phyloP scores from a whole-genome alignment of 2,329 filamentous ascomycete genomes.

The Rachicladosporium sp. region DNA sequence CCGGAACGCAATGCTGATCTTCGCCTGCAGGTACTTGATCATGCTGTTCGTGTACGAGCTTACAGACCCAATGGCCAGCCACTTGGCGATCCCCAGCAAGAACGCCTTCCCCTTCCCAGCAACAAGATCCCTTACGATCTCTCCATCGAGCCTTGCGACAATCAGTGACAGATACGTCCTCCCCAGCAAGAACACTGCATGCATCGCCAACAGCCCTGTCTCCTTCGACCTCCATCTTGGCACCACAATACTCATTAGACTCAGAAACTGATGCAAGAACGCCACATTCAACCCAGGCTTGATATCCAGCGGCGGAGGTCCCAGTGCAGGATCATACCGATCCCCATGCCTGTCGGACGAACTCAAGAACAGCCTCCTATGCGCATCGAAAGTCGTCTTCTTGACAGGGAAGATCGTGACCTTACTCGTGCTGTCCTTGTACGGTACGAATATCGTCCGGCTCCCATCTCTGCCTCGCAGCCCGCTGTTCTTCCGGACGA shows the following conservation, averaged over 20 bases:
- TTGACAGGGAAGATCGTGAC: constrained; percentile 87
- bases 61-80: constrained; percentile 85
- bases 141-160: constrained; percentile 84
- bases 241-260: constrained; percentile 94
- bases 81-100: constrained; percentile 80
- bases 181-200: constrained; percentile 79
- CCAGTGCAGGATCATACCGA: constrained; percentile 10
- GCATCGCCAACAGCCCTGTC: constrained; percentile 76
- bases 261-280: constrained; percentile 92
- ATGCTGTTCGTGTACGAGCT: constrained; percentile 97
- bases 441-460: constrained; percentile 87
- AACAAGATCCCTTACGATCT: constrained; percentile 93
- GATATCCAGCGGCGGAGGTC: constrained; percentile 72
- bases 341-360: constrained; percentile 52
- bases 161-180: constrained; percentile 89
- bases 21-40: constrained; percentile 97
- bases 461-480: constrained; percentile 89
- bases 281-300: constrained; percentile 92
- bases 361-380: constrained; percentile 82
- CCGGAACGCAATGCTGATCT: constrained; percentile 95
- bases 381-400: constrained; percentile 87
- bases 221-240: constrained; percentile 93
- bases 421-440: constrained; percentile 76
- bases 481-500: constrained; percentile 84
- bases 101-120: constrained; percentile 84